These are phyloP conservation scores for Prunus salicina DNA, from an alignment of 306 rosid genomes.

Conservation along the genomic window DNA sequence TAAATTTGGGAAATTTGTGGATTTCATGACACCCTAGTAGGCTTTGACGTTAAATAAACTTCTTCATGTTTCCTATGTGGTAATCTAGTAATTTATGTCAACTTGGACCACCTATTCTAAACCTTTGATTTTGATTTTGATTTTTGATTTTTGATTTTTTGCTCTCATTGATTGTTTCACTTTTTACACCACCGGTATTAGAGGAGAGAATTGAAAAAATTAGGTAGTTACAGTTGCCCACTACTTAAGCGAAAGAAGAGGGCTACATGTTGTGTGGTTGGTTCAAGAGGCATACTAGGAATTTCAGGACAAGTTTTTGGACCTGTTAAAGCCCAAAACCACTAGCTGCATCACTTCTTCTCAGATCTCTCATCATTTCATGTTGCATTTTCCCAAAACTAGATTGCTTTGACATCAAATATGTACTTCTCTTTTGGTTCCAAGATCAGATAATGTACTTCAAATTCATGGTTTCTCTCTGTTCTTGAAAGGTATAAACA, in stretches of 20 bases:
- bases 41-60: too few species aligned
- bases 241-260: constrained; percentile 8
- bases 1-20: too few species aligned
- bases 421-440: not conserved
- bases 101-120: not conserved
- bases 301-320: not conserved
- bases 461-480: not conserved
- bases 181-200: constrained; percentile 11
- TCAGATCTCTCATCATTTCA: not conserved
- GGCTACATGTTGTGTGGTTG: constrained; percentile 15
- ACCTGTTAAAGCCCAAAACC: not conserved
- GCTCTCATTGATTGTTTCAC: constrained; percentile 16
- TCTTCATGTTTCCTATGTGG: too few species aligned
- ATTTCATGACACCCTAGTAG: too few species aligned
- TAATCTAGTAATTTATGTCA: not conserved
- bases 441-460: not conserved
- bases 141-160: not conserved
- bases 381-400: not conserved
- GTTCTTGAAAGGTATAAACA: not conserved
- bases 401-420: not conserved
- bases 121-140: not conserved
- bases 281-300: constrained; percentile 12
- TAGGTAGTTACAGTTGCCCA: not conserved
- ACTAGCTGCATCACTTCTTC: not conserved
- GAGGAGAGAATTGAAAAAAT: not conserved